Evolutionary conservation across 108 stramenopile species (phyloP).

Genomic region (Aurantiochytrium sp.): DNA sequence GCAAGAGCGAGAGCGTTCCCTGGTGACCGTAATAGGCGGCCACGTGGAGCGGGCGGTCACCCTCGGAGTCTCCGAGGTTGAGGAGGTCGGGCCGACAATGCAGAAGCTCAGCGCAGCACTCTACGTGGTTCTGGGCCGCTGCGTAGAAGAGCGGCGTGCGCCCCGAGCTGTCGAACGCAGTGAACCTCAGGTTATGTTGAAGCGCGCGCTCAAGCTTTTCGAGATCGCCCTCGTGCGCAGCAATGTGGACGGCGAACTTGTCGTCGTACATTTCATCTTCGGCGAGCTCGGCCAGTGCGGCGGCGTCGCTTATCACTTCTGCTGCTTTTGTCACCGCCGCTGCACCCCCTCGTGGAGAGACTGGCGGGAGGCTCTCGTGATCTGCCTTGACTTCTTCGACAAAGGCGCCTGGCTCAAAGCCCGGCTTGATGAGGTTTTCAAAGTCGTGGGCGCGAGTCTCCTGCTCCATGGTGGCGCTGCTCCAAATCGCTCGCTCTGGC

Average conservation of each 20-base stretch:
- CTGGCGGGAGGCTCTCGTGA: not conserved
- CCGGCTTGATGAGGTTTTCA: not conserved
- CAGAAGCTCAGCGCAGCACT: not conserved
- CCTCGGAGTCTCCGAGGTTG: constrained; percentile 7
- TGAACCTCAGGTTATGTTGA: not conserved
- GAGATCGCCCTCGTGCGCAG: not conserved
- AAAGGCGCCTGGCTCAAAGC: not conserved
- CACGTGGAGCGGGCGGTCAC: not conserved
- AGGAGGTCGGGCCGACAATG: not conserved
- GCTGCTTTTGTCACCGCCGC: too few relatives aligned
- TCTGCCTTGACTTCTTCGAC: not conserved
- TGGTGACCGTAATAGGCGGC: not conserved
- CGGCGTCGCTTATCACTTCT: too few relatives aligned
- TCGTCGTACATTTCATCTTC: not conserved
- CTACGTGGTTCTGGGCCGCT: constrained; percentile 3
- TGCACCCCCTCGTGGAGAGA: not conserved
- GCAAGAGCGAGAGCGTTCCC: not conserved
- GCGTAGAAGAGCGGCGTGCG: constrained; percentile 10
- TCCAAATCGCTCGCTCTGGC: too few relatives aligned
- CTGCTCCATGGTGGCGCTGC: too few relatives aligned
- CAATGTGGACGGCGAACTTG: not conserved
- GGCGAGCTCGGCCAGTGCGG: not conserved
- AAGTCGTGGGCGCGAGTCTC: not conserved
- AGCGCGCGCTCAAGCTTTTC: not conserved
- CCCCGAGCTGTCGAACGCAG: not conserved